Base-by-base conservation (phyloP, 352 stramenopile genomes). In the Globisporangium paddicum region DNA sequence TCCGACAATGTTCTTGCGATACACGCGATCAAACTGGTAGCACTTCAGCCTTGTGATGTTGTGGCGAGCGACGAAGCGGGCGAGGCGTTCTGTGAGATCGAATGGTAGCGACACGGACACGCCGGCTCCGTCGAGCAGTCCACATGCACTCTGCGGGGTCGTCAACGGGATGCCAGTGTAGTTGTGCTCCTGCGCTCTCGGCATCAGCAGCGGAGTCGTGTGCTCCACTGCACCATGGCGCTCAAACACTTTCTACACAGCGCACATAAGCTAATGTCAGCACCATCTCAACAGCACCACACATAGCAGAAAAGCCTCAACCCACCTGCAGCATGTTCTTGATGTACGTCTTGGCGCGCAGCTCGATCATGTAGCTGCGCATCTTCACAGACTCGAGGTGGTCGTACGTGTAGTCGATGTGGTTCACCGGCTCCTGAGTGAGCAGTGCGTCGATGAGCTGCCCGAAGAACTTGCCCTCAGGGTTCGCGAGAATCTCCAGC, bases 321-420 rank as follows among this genome's bases (percentile, higher is more conserved):
- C 52, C 28, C 69, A 87, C 77, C 70, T 86, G 77, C 46, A 95
- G 40, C 3, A 82, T 63, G 14, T 69, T 76, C 61, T 89, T 84
- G 25, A 95, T 80, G 60, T 81, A 85, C 8, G 77, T 82, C 52
- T 79, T 79, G 10, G 81, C 72, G 6, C 79, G 83, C 14, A 90
- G 58, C 47, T 93, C 81, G 30, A 68, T 58, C 50, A 86, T 72
- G 35, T 90, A 90, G 25, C 50, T 75, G 45, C 76, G 71, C 74
- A 89, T 82, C 62, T 93, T 93, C 49, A 91, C 69, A 1, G 81
- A 88, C 52, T 95, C 82, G 26, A 92, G 25, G 42, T 91, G 78
- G 42, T 95, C 86, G 54, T 92, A 95, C 30, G 86, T 95, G 64
- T 94, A 94, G 60, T 95, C 81, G 40, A 92, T 77, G 49, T 95